Evolutionary conservation across 352 stramenopile species (phyloP).

Genomic region (Phytophthora palmivora): DNA sequence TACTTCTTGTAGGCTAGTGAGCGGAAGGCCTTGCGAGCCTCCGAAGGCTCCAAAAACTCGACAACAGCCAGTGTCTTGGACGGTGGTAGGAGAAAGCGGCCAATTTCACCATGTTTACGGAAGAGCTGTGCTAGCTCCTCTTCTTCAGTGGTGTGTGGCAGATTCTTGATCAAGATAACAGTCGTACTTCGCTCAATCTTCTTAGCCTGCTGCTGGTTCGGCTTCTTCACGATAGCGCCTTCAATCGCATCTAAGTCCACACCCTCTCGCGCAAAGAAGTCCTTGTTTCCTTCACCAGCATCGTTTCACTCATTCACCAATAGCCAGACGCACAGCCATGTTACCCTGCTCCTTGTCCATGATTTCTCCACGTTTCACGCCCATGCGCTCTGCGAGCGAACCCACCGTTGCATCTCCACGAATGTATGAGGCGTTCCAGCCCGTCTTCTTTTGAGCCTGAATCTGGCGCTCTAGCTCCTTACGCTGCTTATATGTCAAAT

Average conservation of each 20-base stretch:
- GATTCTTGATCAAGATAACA: constrained; percentile 98
- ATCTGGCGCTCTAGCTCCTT: constrained; percentile 92
- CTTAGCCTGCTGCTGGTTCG: constrained; percentile 45
- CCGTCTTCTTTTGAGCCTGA: constrained; percentile 77
- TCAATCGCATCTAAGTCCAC: constrained; percentile 96
- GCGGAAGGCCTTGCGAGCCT: constrained; percentile 96
- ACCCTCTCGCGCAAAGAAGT: constrained; percentile 95
- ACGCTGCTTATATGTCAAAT: constrained; percentile 89
- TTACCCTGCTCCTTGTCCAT: constrained; percentile 95
- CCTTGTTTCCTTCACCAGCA: constrained; percentile 97
- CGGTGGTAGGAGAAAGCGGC: constrained; percentile 90
- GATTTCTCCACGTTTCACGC: constrained; percentile 95
- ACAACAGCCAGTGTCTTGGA: constrained; percentile 96
- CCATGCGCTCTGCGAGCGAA: constrained; percentile 86
- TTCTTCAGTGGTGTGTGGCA: constrained; percentile 94
- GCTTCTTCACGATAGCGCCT: constrained; percentile 71
- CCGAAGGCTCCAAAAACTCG: constrained; percentile 94
- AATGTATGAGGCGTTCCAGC: constrained; percentile 97
- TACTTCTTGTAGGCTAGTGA: constrained; percentile 99
- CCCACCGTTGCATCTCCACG: constrained; percentile 77
- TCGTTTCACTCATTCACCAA: constrained; percentile 98
- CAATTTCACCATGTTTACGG: constrained; percentile 88
- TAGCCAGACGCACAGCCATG: constrained; percentile 97
- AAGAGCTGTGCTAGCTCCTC: constrained; percentile 97
- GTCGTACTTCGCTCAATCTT: constrained; percentile 94